These are phyloP conservation scores for Saccharomycopsis sp. DNA, from an alignment of 805 yeast genomes.

Conservation along the genomic window DNA sequence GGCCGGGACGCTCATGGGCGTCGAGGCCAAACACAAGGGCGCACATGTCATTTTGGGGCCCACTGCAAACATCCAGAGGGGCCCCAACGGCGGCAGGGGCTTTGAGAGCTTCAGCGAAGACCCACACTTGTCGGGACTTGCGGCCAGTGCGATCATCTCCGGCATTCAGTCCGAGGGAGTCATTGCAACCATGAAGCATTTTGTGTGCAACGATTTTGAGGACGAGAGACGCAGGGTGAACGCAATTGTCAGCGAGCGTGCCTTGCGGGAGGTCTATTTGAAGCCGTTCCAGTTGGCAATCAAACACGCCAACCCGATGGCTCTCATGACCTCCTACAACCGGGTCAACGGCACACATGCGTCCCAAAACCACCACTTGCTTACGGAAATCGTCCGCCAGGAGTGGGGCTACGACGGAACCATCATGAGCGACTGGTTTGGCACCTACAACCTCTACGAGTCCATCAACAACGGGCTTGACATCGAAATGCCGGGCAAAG, in stretches of 20 bases:
- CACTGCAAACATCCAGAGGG: conserved; percentile 42
- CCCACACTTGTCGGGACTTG: conserved; percentile 42
- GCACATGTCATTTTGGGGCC: conserved; percentile 47
- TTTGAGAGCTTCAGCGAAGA: conserved; percentile 61
- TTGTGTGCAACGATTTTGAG: conserved; percentile 57
- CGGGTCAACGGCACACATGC: conserved; percentile 56
- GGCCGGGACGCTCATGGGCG: conserved; percentile 48
- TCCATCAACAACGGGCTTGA: conserved; percentile 51
- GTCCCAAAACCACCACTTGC: conserved; percentile 37
- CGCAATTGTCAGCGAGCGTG: conserved; percentile 48
- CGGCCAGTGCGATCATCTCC: conserved; percentile 41
- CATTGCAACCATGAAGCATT: conserved; percentile 56
- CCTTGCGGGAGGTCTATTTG: conserved; percentile 58
- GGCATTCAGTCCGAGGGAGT: conserved; percentile 50
- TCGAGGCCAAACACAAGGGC: conserved; percentile 47
- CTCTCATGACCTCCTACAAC: conserved; percentile 59
- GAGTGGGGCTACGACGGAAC: conserved; percentile 56
- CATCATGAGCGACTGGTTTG: conserved; percentile 61
- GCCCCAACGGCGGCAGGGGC: conserved; percentile 56
- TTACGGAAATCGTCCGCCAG: conserved; percentile 41
- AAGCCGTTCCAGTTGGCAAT: conserved; percentile 58
- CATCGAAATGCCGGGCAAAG: conserved; percentile 59
- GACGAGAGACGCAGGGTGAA: conserved; percentile 44
- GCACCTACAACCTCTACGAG: conserved; percentile 42
- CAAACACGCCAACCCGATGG: conserved; percentile 43